Evolutionary conservation across 257 asterid species (phyloP), one percentile per base, ranked within the genome.

Genomic region (Nicotiana tabacum): DNA sequence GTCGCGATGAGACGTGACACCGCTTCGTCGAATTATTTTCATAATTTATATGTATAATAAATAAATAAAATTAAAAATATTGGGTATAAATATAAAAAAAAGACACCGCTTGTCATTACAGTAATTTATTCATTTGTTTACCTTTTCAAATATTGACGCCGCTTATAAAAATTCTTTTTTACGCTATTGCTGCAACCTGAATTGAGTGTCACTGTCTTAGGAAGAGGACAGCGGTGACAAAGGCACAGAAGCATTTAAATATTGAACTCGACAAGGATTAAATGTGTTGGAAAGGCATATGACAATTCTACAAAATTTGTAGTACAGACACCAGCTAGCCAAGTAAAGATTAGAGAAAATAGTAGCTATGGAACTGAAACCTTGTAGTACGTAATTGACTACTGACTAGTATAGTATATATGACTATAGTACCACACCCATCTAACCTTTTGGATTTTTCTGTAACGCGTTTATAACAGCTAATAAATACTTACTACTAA

Each of bases 241-340:
- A 65, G n/a, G n/a, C 10, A 65, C 10, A 29, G 15, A 65, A 65
- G 2, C 30, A 29, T 10, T 65, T 65, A 29, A 65, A 2, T 65
- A 65, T 65, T 29, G 70, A 29, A 48, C 27, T 74, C 43, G 43
- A 74, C 43, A 74, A 74, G 43, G 62, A 46, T 74, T 74, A 46
- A 74, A 48, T 74, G 80, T 24, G 62, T 74, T 48, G 80, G 43
- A 74, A 27, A 74, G 43, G 43, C 43, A 74, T 74, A 74, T 74
- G 62, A 48, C 80, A 74, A 74, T 74, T 74, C 15, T 46, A 48
- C 62, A 74, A 74, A 48, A 21, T 74, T 13, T 74, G 37, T 15
- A 27, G 43, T 74, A 74, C 64, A 48, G 43, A 48, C 62, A 48
- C 80, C 80, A 48, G 62, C 80, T 74, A 74, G 4, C 24, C 27